Conservation (phyloP, 176 grass and related monocot species). For the Carex cristatella region DNA sequence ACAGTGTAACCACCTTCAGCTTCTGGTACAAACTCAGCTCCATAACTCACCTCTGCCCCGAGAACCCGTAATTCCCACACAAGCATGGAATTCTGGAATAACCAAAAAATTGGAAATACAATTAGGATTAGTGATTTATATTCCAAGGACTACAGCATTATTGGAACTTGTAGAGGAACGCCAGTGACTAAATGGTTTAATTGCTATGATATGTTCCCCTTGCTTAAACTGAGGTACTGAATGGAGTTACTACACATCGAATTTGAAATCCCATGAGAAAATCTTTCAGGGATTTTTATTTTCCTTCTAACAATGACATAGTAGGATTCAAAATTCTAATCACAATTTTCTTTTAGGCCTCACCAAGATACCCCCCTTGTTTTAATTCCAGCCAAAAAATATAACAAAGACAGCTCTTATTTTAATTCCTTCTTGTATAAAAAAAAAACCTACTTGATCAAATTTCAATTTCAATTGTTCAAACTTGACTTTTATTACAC, state of each 20-base stretch:
- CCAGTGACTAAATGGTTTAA: background rate
- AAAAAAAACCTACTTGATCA: background rate
- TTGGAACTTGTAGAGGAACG: background rate
- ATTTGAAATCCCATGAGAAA: background rate
- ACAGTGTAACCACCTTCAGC: conserved; percentile 82
- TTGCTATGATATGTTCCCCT: background rate
- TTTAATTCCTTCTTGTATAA: background rate
- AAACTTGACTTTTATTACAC: background rate
- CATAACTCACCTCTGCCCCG: conserved; percentile 76
- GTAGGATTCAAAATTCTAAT: background rate
- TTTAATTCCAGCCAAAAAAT: background rate
- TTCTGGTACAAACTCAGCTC: conserved; percentile 60
- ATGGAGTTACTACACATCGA: background rate
- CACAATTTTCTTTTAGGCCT: background rate
- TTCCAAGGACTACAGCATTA: background rate
- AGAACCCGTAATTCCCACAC: conserved; percentile 89
- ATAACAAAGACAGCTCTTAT: background rate
- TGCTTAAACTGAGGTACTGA: background rate
- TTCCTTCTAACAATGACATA: background rate
- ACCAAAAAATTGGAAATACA: background rate
- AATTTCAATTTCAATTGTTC: background rate
- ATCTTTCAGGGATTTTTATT: background rate
- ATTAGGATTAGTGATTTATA: background rate
- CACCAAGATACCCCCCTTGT: background rate
- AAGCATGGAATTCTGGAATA: conserved; percentile 43